Evolutionary conservation across 208 protist genomes (phyloP).

Genomic region (Endotrypanum monterogeii): DNA sequence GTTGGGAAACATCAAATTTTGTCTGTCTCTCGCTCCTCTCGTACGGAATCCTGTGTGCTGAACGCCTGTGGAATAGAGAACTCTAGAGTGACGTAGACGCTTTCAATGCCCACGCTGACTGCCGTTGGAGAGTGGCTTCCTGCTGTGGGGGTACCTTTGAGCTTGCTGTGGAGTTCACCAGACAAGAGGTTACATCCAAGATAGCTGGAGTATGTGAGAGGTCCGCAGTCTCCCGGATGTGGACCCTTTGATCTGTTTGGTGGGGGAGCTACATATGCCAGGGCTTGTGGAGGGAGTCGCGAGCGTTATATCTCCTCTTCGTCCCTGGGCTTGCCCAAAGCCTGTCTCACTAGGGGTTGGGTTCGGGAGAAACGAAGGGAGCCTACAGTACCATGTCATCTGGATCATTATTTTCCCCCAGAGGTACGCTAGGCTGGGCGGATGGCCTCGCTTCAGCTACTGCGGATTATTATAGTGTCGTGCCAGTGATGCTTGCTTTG

Average conservation of each 20-base stretch:
- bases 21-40: background rate
- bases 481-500: constrained; percentile 6
- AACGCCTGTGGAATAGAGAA: background rate
- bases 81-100: background rate
- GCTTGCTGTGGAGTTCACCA: background rate
- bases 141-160: too few relatives aligned
- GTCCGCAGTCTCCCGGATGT: background rate
- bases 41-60: background rate
- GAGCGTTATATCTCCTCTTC: background rate
- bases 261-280: background rate
- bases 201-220: background rate
- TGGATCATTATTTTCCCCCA: constrained; percentile 2
- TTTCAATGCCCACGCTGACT: background rate
- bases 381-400: background rate
- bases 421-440: background rate
- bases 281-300: background rate
- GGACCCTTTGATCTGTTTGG: background rate
- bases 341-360: background rate
- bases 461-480: background rate
- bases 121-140: background rate
- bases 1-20: too few relatives aligned
- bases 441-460: background rate
- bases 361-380: background rate
- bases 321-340: background rate
- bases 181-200: background rate